phyloP scores from a whole-genome alignment of 192 early-diverging fungal species.

The Pecoramyces ruminantium region DNA sequence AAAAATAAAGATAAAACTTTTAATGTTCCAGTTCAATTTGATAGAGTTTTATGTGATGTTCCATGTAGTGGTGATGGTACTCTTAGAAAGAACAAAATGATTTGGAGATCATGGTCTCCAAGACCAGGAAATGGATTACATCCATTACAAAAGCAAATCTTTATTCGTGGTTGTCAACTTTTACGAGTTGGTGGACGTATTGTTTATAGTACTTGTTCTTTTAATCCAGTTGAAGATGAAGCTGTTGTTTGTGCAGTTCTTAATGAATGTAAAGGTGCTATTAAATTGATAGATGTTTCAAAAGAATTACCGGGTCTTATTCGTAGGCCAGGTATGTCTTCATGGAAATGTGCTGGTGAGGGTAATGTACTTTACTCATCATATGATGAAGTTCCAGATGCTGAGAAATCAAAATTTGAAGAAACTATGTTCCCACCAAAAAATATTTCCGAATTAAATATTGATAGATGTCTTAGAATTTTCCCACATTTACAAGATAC shows the following conservation, averaged over 20 bases:
- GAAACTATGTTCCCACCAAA: constrained; percentile 20
- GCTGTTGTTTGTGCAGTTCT: constrained; percentile 80
- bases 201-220: constrained; percentile 96
- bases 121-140: constrained; percentile 66
- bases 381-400: constrained; percentile 10
- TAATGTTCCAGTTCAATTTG: constrained; percentile 53
- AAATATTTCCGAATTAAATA: constrained; percentile 9
- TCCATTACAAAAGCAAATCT: constrained; percentile 68
- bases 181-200: constrained; percentile 78
- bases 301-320: constrained; percentile 57
- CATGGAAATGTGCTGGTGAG: constrained; percentile 66
- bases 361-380: constrained; percentile 27
- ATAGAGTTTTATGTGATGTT: constrained; percentile 91
- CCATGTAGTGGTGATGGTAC: constrained; percentile 98
- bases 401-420: not conserved
- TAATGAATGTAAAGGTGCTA: constrained; percentile 31
- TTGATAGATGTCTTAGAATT: constrained; percentile 56
- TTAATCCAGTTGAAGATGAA: constrained; percentile 97
- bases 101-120: constrained; percentile 77
- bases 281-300: constrained; percentile 78
- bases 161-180: constrained; percentile 70
- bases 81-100: constrained; percentile 79
- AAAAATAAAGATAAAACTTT: not conserved
- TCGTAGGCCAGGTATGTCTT: constrained; percentile 59
- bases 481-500: constrained; percentile 90